Evolutionary conservation across 163 green algal species (phyloP).

Genomic region (Volvox carteri): DNA sequence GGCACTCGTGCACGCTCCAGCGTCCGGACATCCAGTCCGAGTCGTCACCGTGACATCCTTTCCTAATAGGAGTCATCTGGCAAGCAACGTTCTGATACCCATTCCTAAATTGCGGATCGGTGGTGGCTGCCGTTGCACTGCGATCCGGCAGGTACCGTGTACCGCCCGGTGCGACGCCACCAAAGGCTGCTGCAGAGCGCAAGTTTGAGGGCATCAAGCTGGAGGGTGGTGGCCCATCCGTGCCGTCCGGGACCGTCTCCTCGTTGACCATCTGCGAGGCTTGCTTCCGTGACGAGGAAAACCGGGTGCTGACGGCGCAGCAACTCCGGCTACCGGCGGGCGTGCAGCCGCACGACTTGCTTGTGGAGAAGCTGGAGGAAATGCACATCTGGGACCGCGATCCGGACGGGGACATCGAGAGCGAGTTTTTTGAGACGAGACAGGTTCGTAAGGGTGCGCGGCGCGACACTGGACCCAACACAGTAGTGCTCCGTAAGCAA

Average conservation of each 20-base stretch:
- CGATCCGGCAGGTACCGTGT: constrained; percentile 27
- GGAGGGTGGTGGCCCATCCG: constrained; percentile 66
- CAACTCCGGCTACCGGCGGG: constrained; percentile 62
- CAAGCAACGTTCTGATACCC: no score
- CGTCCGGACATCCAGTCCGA: no score
- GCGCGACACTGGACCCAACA: no score
- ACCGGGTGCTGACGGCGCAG: constrained; percentile 17
- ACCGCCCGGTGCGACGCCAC: constrained; percentile 40
- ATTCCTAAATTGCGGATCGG: no score
- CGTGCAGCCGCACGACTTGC: constrained; percentile 73
- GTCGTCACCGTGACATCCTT: no score
- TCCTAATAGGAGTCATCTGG: no score
- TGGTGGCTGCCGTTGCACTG: neutral
- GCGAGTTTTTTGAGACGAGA: constrained; percentile 97
- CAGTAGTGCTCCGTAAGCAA: no score
- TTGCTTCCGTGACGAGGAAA: constrained; percentile 75
- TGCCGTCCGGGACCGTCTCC: constrained; percentile 60
- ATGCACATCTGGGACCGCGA: constrained; percentile 73
- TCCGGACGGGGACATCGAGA: constrained; percentile 83
- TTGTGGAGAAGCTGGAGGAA: constrained; percentile 57
- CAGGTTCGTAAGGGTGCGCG: constrained; percentile 69
- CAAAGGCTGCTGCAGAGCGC: constrained; percentile 73
- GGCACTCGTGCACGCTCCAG: no score
- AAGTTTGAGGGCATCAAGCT: constrained; percentile 92
- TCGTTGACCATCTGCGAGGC: constrained; percentile 81